Percentiles rank a stretch among this genome's conserved stretches.
Conservation (phyloP, 2,329 filamentous ascomycete species). For the Diaporthe citriasiana region DNA sequence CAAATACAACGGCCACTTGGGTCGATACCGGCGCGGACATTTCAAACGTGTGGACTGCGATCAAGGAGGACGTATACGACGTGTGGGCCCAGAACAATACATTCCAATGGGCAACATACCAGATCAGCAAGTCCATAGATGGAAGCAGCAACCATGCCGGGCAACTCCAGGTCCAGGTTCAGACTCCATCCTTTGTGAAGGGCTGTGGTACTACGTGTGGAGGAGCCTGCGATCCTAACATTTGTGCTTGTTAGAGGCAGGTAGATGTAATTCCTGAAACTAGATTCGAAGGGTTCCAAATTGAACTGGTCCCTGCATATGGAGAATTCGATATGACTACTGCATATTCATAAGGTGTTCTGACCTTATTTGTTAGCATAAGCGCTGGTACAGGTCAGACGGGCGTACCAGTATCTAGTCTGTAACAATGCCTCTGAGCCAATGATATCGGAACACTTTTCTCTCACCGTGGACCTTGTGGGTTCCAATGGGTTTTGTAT, state of each 20-base stretch:
- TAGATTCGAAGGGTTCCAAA: not conserved
- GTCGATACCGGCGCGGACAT: conserved; percentile 30
- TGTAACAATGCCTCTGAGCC: too few relatives aligned
- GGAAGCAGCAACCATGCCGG: conserved; percentile 25
- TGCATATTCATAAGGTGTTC: not conserved
- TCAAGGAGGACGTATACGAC: conserved; percentile 18
- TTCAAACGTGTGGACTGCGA: conserved; percentile 30
- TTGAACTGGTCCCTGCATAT: not conserved
- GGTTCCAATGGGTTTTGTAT: too few relatives aligned
- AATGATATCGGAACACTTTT: too few relatives aligned
- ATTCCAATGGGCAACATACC: conserved; percentile 27
- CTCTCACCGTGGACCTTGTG: too few relatives aligned
- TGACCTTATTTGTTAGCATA: too few relatives aligned
- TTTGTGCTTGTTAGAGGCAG: conserved; percentile 29
- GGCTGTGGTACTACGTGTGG: conserved; percentile 35
- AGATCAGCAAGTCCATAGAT: conserved; percentile 26
- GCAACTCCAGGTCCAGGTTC: conserved; percentile 26
- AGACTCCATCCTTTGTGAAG: conserved; percentile 33
- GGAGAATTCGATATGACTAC: not conserved
- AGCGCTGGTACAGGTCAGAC: too few relatives aligned
- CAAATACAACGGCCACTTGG: conserved; percentile 31
- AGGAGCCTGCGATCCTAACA: conserved; percentile 32
- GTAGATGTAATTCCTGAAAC: not conserved
- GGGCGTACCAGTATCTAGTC: too few relatives aligned
- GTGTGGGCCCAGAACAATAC: conserved; percentile 3